Percentiles rank a stretch among this genome's conserved stretches.
phyloP scores from a whole-genome alignment of 2,329 filamentous ascomycete species.

The Thielaviopsis euricoi region DNA sequence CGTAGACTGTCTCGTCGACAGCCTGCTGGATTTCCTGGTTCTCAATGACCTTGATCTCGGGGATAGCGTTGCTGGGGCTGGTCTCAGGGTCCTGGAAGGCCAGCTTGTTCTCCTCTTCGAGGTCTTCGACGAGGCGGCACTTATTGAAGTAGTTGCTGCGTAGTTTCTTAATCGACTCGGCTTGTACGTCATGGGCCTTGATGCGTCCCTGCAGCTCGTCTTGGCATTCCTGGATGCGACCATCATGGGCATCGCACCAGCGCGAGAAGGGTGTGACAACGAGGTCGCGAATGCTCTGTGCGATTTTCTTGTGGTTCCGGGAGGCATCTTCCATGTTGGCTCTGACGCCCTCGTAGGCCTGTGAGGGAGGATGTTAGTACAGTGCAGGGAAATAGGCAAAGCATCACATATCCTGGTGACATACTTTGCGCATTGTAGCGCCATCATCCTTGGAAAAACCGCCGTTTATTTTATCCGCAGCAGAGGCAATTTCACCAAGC shows the following conservation, averaged over 20 bases:
- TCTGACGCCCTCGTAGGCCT: slow-evolving; percentile 91
- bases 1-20: slow-evolving; percentile 69
- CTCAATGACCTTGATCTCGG: slow-evolving; percentile 76
- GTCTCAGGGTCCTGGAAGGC: slow-evolving; percentile 77
- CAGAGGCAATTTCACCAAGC: slow-evolving; percentile 64
- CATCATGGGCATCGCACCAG: slow-evolving; percentile 92
- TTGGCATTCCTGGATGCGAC: slow-evolving; percentile 80
- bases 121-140: slow-evolving; percentile 83
- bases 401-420: slow-evolving; percentile 12
- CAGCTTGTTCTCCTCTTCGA: slow-evolving; percentile 97
- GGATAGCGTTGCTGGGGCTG: slow-evolving; percentile 52
- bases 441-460: slow-evolving; percentile 88
- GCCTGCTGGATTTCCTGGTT: slow-evolving; percentile 44
- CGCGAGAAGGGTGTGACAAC: slow-evolving; percentile 87
- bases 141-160: slow-evolving; percentile 98
- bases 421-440: slow-evolving; percentile 84
- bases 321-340: slow-evolving; percentile 83
- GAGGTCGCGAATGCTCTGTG: slow-evolving; percentile 86
- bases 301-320: slow-evolving; percentile 86
- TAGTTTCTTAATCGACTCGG: slow-evolving; percentile 79
- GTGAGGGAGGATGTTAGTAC: not conserved
- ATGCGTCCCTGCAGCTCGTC: slow-evolving; percentile 83
- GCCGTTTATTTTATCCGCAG: slow-evolving; percentile 64
- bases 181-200: slow-evolving; percentile 84
- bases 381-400: slow-evolving; percentile 1